Base-by-base conservation (phyloP, 192 early-diverging fungal species). In the Mortierella alpina region DNA sequence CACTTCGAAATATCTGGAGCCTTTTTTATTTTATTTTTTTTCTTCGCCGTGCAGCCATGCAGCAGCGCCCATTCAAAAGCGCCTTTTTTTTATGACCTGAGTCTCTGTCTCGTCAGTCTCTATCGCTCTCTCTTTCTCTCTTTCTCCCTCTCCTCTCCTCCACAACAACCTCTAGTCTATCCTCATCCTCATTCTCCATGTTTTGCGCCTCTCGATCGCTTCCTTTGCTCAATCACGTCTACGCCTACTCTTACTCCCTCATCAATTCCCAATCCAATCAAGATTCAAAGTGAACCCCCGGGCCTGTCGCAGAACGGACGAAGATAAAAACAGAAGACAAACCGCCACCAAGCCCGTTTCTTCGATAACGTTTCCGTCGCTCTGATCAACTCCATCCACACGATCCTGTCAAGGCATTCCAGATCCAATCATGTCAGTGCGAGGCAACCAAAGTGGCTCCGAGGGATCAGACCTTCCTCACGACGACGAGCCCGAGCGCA, bases 391-490 rank as follows among this genome's bases (percentile, higher is more conserved):
- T 31, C 2, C 40, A 42, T 6, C 23, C 20, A 39, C 15, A 58
- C 56, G 41, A 11, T 12, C 23, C 47, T 42, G 45, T 20, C 13
- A 14, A 66, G 18, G 10, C 14, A 70, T 70, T 56, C 68, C 68
- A 67, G 75, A 79, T 71, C 69, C 68, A 55, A 39, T 79, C 64
- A 66, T 79, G 44, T 55, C 49, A 18, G 55, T 57, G 22, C 65
- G 52, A 70, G 63, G 50, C 23, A 64, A 70, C 63, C 66, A 77
- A 44, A 78, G 68, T 57, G 68, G 68, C 39, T 67, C 68, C 13
- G 75, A 67, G 42, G 75, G 66, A 66, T 79, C 75, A 41, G 75
- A 79, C 31, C 75, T 71, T 67, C 75, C 44, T 45, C 75, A 79
- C 7, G 75, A 71, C 9, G 75, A 79, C 5, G 75, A 79, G 22